These are phyloP conservation scores for Lasiodiplodia theobromae DNA, from an alignment of 2,329 filamentous ascomycete species.

Conservation along the genomic window DNA sequence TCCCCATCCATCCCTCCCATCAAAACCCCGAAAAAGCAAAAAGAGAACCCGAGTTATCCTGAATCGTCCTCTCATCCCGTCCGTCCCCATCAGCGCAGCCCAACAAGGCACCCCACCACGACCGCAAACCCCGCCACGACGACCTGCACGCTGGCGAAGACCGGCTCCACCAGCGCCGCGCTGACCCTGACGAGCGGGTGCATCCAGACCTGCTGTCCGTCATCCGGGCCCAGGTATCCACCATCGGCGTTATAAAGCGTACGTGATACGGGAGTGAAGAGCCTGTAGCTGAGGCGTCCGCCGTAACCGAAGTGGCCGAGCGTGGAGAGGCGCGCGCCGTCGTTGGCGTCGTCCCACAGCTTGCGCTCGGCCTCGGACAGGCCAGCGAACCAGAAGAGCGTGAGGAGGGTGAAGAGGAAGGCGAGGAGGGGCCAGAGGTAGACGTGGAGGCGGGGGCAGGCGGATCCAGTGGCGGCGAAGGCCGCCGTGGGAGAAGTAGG, in stretches of 20 bases:
- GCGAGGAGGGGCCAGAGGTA: neutral
- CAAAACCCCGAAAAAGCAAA: no score
- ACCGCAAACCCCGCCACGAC: neutral
- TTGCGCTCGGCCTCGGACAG: neutral
- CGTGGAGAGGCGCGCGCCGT: neutral
- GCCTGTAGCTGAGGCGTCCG: neutral
- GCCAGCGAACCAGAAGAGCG: neutral
- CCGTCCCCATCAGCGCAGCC: neutral
- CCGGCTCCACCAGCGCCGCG: neutral
- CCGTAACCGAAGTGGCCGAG: neutral
- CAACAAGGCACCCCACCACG: neutral
- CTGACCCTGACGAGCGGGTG: neutral
- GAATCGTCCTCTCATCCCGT: neutral
- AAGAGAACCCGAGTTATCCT: no score
- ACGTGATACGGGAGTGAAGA: neutral
- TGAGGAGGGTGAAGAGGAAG: neutral
- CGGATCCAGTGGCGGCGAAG: no score
- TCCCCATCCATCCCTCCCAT: no score
- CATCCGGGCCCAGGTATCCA: neutral
- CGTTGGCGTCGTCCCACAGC: conserved; percentile 4
- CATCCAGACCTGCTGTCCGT: neutral
- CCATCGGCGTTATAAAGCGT: neutral
- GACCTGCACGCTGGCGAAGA: neutral
- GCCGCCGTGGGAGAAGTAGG: no score
- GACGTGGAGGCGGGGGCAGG: conserved; percentile 1